Conservation (phyloP, 2,329 filamentous ascomycete species). For the Epichloe gansuensis region DNA sequence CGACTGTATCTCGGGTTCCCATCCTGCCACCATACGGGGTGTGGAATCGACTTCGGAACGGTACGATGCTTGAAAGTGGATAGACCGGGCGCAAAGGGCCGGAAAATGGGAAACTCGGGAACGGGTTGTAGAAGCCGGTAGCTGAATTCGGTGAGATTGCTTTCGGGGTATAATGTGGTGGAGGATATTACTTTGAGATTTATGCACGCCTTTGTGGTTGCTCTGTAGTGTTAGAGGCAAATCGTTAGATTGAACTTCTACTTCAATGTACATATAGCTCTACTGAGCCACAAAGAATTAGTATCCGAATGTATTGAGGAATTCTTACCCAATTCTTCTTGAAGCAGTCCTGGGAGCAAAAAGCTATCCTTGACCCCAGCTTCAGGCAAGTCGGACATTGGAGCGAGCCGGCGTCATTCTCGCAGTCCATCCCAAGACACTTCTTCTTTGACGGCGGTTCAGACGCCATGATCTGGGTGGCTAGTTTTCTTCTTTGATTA, state of each 20-base stretch:
- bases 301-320: too few relatives aligned
- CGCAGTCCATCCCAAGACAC: constrained; percentile 74
- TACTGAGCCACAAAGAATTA: not conserved
- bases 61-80: constrained; percentile 58
- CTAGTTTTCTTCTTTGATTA: not conserved
- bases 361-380: constrained; percentile 74
- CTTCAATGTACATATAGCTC: not conserved
- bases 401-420: constrained; percentile 71
- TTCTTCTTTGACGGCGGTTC: constrained; percentile 48
- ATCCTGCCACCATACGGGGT: constrained; percentile 79
- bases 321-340: constrained; percentile 87
- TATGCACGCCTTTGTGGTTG: constrained; percentile 62
- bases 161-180: constrained; percentile 65
- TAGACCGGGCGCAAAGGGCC: constrained; percentile 79
- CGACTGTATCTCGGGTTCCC: constrained; percentile 57
- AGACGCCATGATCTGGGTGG: constrained; percentile 25
- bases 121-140: constrained; percentile 84
- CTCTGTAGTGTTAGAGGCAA: constrained; percentile 37
- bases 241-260: not conserved
- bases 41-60: constrained; percentile 67
- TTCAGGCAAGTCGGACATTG: constrained; percentile 96
- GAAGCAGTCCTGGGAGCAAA: constrained; percentile 98
- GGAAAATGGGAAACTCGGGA: constrained; percentile 74
- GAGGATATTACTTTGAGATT: constrained; percentile 64
- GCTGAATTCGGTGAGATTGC: constrained; percentile 84